Conservation (phyloP, 148 eudicot genomes). For the Rhododendron mucronatum region DNA sequence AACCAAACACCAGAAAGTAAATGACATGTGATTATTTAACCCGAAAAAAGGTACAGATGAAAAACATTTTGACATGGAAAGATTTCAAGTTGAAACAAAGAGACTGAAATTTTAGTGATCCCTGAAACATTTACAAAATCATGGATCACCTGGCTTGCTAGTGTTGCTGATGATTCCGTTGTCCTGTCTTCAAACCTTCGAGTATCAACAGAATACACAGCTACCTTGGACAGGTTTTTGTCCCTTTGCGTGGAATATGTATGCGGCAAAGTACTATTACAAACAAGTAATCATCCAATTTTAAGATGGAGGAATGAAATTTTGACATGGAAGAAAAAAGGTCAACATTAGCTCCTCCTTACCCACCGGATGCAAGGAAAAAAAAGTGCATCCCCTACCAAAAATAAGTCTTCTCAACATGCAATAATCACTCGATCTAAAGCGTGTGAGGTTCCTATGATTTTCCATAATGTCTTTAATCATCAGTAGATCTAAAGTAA, state of each 20-base stretch:
- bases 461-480: neutral
- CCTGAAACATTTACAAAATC: neutral
- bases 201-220: constrained; percentile 37
- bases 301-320: neutral
- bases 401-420: neutral
- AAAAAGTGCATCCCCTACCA: neutral
- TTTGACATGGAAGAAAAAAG: neutral
- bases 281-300: neutral
- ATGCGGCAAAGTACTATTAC: constrained; percentile 60
- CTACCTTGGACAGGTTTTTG: constrained; percentile 37
- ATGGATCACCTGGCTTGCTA: constrained; percentile 62
- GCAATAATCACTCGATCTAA: neutral
- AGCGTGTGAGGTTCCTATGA: neutral
- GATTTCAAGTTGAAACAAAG: neutral
- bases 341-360: neutral
- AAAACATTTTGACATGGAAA: neutral
- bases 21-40: neutral
- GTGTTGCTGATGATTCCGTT: constrained; percentile 34
- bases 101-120: neutral
- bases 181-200: constrained; percentile 47
- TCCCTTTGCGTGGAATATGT: constrained; percentile 68
- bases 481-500: neutral
- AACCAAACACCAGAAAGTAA: neutral
- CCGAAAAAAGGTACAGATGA: neutral
- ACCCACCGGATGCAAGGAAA: neutral